Evolutionary conservation across 768 basidiomycete genomes (phyloP).

Genomic region (Pleurotus salmoneostramineus): DNA sequence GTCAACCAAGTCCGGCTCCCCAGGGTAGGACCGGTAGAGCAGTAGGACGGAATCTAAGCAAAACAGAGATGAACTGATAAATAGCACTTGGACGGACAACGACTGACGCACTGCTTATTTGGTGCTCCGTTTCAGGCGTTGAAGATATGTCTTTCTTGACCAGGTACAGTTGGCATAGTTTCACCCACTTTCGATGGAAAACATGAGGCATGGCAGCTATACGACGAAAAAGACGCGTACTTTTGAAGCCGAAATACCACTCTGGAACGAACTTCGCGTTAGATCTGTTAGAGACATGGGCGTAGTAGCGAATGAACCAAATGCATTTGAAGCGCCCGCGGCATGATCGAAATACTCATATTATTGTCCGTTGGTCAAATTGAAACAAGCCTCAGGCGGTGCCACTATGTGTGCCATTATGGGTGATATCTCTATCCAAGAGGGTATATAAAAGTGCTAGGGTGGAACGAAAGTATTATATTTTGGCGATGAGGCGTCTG

Average conservation of each 20-base stretch:
- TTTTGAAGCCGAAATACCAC: constrained; percentile 60
- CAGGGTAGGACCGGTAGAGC: constrained; percentile 65
- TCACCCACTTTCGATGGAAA: constrained; percentile 51
- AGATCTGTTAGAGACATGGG: constrained; percentile 66
- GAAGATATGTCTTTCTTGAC: constrained; percentile 35
- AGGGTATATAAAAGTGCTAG: neutral
- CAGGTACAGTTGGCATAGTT: constrained; percentile 58
- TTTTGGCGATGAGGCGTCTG: constrained; percentile 83
- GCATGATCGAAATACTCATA: neutral
- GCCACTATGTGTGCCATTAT: too few species aligned
- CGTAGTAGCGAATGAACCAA: neutral
- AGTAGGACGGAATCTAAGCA: constrained; percentile 62
- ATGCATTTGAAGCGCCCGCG: neutral
- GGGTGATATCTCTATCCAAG: too few species aligned
- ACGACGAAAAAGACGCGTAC: constrained; percentile 29
- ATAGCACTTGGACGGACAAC: neutral
- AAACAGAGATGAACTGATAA: constrained; percentile 22
- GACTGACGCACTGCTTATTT: constrained; percentile 7
- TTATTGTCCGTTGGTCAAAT: too few species aligned
- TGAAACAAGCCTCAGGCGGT: too few species aligned
- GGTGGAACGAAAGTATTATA: constrained; percentile 27
- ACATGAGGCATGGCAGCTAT: neutral
- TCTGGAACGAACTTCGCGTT: constrained; percentile 72
- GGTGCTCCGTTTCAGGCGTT: constrained; percentile 1
- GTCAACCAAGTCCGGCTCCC: constrained; percentile 60